Base-by-base conservation (phyloP, 108 stramenopile species). In the Skeletonema costatum region DNA sequence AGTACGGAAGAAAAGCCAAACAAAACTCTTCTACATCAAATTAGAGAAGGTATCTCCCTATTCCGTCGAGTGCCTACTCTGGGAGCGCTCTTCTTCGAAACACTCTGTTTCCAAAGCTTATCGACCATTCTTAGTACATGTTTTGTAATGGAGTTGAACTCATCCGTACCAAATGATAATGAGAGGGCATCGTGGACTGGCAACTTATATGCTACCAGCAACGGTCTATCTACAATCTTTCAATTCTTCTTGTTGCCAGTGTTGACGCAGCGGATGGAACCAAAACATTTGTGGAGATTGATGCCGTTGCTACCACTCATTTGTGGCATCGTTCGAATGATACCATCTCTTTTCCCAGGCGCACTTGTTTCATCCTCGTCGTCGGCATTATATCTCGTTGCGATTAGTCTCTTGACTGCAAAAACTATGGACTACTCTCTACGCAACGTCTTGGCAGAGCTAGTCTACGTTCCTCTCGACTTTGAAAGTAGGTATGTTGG, bases 121-220 rank as follows among this genome's bases (percentile, higher is more conserved):
- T 88, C 90, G 7, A 92, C 94, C 12, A 70, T 96, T 32, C 70
- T 96, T 2, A 96, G 92, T 65, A 90, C 93, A 1, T 76, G 81
- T 71, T 89, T 96, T 64, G 89, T 96, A 0, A 68, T 83, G 14
- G 86, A 86, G 39, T 73, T 96, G 12, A 81, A 81, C 32, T 25
- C 25, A 25, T 67, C 85, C 32, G 86, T 93, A 8, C 88, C 90
- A 4, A 70, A 89, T 66, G 94, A 96, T 77, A 70, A 77, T 6
- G 64, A 81, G 29, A 78, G 94, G 9, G 94, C 94, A 19, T 90
- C 88, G 17, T 96, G 90, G 88, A 93, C 92, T 42, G 94, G 94
- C 7, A 89, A 90, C 59, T 94, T 92, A 76, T 94, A 89, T 75
- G 89, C 91, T 25, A 50, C 70, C 1, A 87, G 90, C 74, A 94